Evolutionary conservation across 2,329 filamentous ascomycete genomes (phyloP), one percentile per base, ranked within the genome.

Genomic region (Sclerotinia subarctica): DNA sequence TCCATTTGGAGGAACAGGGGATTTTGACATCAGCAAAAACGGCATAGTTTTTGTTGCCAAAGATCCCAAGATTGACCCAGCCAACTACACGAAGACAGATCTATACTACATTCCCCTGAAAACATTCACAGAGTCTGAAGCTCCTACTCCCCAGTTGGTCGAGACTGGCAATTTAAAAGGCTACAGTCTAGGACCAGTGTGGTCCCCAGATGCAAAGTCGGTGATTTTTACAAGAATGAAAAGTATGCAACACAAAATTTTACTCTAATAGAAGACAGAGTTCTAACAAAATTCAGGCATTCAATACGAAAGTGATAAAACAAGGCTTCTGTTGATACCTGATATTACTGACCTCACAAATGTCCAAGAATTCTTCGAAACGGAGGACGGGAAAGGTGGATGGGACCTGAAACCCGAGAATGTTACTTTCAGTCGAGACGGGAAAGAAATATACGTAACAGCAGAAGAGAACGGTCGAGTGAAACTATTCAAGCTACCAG

Each of bases 181-280:
- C 8, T 92, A 92, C 73, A 86, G 84, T 32, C 82, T 82, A 24
- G 81, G 80, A 3, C 93, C 93, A 0, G 83, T 85, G 0, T 96
- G 96, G 79, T 94, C 92, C 3, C 87, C 87, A 5, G 84, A 90
- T 74, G 91, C 92, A 13, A 85, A 83, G 47, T 85, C 85, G 69
- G 81, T 94, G 35, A 92, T 87, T 1, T 97, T 96, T 77, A 83
- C 92, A 42, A 87, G 91, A 70, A 96, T 96, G 93, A 85, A 86
- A 71, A 85, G 85, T 67, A 63, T 21, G 46, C 38, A 26, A 26
- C 5, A n/a, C n/a, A 2, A 42, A 42, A 38, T 51, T 51, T 51
- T 19, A 21, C 35, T 38, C 17, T 17, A 21, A 5, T 21, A 26
- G 1, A 32, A 2, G 26, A 6, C 8, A 42, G 26, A 13, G 1